Evolutionary conservation across 2,329 filamentous ascomycete species (phyloP).

Genomic region (Neofusicoccum sp.): DNA sequence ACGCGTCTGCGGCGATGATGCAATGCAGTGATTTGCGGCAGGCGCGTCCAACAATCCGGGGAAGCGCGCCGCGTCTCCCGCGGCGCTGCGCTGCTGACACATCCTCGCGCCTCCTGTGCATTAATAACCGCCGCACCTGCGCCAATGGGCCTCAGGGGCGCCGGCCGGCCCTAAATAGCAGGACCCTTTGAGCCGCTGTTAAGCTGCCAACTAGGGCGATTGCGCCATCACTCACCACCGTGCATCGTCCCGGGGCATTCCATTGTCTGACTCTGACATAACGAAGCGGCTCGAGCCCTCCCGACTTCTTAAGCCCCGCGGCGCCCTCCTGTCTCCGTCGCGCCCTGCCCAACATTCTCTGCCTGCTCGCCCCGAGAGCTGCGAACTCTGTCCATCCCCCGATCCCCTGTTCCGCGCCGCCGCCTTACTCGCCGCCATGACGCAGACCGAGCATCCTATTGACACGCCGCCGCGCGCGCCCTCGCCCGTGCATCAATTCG

Average conservation of each 20-base stretch:
- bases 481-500: conserved; percentile 77
- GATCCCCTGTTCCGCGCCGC: background rate
- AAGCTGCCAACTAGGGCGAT: conserved; percentile 9
- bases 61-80: conserved; percentile 7
- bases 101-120: background rate
- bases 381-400: background rate
- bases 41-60: conserved; percentile 4
- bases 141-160: background rate
- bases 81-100: background rate
- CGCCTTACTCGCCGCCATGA: conserved; percentile 30
- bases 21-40: conserved; percentile 4
- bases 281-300: background rate
- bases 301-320: background rate
- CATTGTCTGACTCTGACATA: conserved; percentile 16
- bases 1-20: conserved; percentile 9
- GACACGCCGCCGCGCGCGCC: conserved; percentile 71
- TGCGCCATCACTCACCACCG: conserved; percentile 12
- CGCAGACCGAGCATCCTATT: conserved; percentile 54
- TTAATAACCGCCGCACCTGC: background rate
- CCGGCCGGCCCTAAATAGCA: background rate
- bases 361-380: background rate
- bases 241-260: conserved; percentile 5
- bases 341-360: too few relatives aligned
- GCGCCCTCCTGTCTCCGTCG: background rate
- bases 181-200: background rate